Base-by-base conservation (phyloP, 176 grass and related monocot genomes). In the Aegilops bicornis region DNA sequence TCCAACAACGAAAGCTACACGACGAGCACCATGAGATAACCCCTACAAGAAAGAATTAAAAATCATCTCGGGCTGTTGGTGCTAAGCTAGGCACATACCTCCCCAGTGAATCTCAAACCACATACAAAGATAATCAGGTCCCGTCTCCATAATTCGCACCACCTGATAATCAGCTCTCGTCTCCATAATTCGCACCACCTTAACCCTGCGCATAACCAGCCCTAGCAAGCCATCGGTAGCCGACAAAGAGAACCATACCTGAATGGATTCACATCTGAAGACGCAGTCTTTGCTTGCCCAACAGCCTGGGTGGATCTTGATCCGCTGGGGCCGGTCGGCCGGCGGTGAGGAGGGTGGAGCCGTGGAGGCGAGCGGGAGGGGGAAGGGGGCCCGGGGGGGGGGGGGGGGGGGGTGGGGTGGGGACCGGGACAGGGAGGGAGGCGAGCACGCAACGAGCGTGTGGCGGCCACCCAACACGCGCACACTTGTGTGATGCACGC, bases 391-490 rank as follows among this genome's bases (percentile, higher is more conserved):
- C 1, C 56, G 20, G 27, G 7, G 13, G 22, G 3, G 39, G 31
- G 61, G 22, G 36, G 52, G 8, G 17, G 23, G 3, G 35, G 5
- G 2, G 27, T n/a, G n/a, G n/a, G n/a, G n/a, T n/a, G 31, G 30
- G 3, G 30, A 31, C 30, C 30, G 30, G 30, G 30, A 31, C 30
- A 31, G 35, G 66, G 67, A 22, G 56, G 75, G 75, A 31, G 77
- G 89, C 68, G 81, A 87, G 76, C 85, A 84, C 85, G 72, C 74
- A 22, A 17, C 80, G 80, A 87, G 89, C 85, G 89, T 88, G 86
- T 91, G 89, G 89, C 85, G 76, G 85, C 85, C 89, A 85, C 85
- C 89, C 69, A 85, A 85, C 81, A 81, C 89, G 85, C 77, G 39
- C 77, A 63, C 85, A 85, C 82, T 81, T 91, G 69, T 45, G 85